A percentile compares a stretch with the other conserved stretches of the same genome.
phyloP scores from a whole-genome alignment of 768 basidiomycete species.

The Serendipita sp. region DNA sequence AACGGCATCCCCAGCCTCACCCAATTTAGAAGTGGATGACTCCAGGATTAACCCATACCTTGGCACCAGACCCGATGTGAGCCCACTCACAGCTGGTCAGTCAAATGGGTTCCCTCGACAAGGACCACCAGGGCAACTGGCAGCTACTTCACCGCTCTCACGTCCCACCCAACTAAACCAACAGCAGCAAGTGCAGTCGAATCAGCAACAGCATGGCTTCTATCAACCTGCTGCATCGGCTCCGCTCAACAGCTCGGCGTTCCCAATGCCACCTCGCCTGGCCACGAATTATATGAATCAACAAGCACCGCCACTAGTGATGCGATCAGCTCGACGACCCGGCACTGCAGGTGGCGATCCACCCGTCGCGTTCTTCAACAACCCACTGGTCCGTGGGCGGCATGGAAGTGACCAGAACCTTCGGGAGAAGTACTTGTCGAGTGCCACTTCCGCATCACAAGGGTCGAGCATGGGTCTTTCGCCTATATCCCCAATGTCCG shows the following conservation, averaged over 20 bases:
- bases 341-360: slow-evolving; percentile 5
- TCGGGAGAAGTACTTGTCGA: not conserved
- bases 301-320: not conserved
- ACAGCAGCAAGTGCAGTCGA: not conserved
- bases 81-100: not conserved
- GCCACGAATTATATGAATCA: not conserved
- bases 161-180: not conserved
- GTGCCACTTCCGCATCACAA: not conserved
- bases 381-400: not conserved
- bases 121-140: not conserved
- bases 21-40: not conserved
- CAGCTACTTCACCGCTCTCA: not conserved
- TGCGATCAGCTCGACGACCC: not conserved
- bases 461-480: not conserved
- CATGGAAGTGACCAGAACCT: slow-evolving; percentile 4
- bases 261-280: not conserved
- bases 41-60: not conserved
- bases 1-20: not conserved
- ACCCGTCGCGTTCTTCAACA: not conserved
- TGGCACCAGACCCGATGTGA: not conserved
- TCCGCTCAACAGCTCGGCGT: not conserved
- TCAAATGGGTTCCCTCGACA: not conserved
- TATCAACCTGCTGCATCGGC: not conserved
- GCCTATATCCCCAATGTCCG: not conserved
- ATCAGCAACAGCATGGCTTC: not conserved